Evolutionary conservation across 208 protist genomes (phyloP).

Genomic region (Leishmania lainsoni): DNA sequence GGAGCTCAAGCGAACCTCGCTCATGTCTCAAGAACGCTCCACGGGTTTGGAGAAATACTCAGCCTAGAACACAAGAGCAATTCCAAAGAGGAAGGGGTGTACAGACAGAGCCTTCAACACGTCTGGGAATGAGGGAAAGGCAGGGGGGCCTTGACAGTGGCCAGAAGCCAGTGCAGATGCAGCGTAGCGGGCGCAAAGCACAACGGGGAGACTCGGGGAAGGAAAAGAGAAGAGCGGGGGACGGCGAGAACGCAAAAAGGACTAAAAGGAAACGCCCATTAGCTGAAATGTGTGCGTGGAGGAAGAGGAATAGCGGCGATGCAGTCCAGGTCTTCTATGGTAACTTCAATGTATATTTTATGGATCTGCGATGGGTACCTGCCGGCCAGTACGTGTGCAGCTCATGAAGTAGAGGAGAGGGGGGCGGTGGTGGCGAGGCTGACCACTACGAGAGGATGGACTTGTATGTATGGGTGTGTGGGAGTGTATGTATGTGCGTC

Average conservation of each 20-base stretch:
- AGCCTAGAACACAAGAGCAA: not conserved
- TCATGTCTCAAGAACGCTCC: constrained; percentile 8
- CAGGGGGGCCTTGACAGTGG: not conserved
- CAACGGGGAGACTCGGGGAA: not conserved
- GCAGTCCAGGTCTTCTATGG: not conserved
- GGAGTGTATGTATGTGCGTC: not conserved
- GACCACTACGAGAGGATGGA: not conserved
- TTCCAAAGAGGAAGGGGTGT: not conserved
- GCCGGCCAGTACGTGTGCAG: not conserved
- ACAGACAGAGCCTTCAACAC: not conserved
- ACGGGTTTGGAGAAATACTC: not conserved
- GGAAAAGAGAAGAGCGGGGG: not conserved
- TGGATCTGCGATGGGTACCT: not conserved
- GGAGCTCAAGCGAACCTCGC: constrained; percentile 10
- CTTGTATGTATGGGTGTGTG: constrained; percentile 8
- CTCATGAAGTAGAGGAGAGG: not conserved
- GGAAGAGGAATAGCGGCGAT: too few species aligned
- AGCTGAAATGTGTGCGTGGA: not conserved
- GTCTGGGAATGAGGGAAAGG: too few species aligned
- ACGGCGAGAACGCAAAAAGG: not conserved
- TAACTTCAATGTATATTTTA: not conserved
- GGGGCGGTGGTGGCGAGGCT: not conserved
- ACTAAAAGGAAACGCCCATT: too few species aligned
- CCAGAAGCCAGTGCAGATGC: not conserved
- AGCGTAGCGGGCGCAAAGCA: not conserved